Evolutionary conservation across 495 filamentous ascomycete species (phyloP).

Genomic region (Trichoderma virens): DNA sequence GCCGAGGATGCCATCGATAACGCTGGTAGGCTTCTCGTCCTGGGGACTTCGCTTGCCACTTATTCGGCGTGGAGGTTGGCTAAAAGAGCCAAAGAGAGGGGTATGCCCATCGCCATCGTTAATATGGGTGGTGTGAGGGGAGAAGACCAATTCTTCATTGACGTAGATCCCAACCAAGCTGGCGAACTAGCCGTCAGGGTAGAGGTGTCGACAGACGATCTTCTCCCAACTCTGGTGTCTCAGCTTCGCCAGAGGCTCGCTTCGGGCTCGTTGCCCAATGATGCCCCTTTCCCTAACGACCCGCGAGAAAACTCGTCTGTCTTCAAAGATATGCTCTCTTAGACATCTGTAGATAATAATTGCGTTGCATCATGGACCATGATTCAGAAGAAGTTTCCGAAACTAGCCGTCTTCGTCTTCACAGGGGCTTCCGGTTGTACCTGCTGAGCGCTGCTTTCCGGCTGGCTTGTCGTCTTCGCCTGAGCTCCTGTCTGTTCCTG

Average conservation of each 20-base stretch:
- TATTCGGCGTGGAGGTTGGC: constrained; percentile 91
- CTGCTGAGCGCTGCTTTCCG: background rate
- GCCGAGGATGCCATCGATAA: constrained; percentile 75
- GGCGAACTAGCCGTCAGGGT: constrained; percentile 43
- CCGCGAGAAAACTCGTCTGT: constrained; percentile 16
- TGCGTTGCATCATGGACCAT: constrained; percentile 6
- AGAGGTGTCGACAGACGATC: constrained; percentile 45
- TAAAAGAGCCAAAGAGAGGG: constrained; percentile 69
- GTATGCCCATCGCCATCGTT: constrained; percentile 77
- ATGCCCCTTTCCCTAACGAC: constrained; percentile 4
- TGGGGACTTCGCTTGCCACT: constrained; percentile 86
- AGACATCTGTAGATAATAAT: constrained; percentile 21
- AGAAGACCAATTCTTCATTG: constrained; percentile 60
- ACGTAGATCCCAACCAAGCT: constrained; percentile 36
- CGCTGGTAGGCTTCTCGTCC: constrained; percentile 63
- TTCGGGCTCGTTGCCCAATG: constrained; percentile 8
- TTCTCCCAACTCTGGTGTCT: constrained; percentile 48
- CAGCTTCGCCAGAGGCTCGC: constrained; percentile 19
- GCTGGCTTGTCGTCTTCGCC: constrained; percentile 1
- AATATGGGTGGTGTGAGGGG: constrained; percentile 80
- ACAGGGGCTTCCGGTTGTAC: background rate
- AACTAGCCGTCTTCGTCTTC: constrained; percentile 18
- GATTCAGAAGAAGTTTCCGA: constrained; percentile 34
- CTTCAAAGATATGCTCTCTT: constrained; percentile 48
- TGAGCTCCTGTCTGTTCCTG: constrained; percentile 39